These are phyloP conservation scores for Austroboletus eburneus DNA, from an alignment of 768 basidiomycete species.

Conservation along the genomic window DNA sequence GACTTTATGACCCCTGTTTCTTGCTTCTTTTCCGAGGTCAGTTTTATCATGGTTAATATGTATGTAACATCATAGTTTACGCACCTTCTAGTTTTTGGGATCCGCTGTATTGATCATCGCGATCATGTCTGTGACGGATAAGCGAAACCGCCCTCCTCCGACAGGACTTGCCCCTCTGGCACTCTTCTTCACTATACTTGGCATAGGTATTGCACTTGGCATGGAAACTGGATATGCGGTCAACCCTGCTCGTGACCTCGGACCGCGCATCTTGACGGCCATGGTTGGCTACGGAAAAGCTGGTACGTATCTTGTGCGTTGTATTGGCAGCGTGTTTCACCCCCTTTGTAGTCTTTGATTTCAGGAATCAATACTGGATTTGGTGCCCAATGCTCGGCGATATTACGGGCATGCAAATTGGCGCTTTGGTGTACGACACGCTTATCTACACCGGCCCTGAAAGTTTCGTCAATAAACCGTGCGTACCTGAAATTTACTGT, in stretches of 20 bases:
- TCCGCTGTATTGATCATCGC: slow-evolving; percentile 51
- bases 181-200: slow-evolving; percentile 54
- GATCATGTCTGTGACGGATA: slow-evolving; percentile 52
- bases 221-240: slow-evolving; percentile 64
- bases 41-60: not conserved
- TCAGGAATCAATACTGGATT: slow-evolving; percentile 63
- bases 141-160: slow-evolving; percentile 45
- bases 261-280: slow-evolving; percentile 62
- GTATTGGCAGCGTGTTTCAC: not conserved
- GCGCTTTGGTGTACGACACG: slow-evolving; percentile 53
- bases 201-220: slow-evolving; percentile 55
- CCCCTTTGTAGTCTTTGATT: slow-evolving; percentile 19
- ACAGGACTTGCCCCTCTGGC: slow-evolving; percentile 50
- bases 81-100: slow-evolving; percentile 45
- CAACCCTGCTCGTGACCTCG: slow-evolving; percentile 71
- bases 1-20: slow-evolving; percentile 41
- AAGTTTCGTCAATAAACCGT: slow-evolving; percentile 53
- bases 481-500: slow-evolving; percentile 2
- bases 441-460: slow-evolving; percentile 56
- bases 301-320: slow-evolving; percentile 34
- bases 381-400: slow-evolving; percentile 64
- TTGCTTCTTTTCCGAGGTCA: slow-evolving; percentile 44
- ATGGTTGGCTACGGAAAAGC: slow-evolving; percentile 66
- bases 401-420: slow-evolving; percentile 54
- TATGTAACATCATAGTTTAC: not conserved